Evolutionary conservation across 164 flowering plant species (phyloP), one percentile per base, ranked within the genome.

Genomic region (Akebia trifoliata): DNA sequence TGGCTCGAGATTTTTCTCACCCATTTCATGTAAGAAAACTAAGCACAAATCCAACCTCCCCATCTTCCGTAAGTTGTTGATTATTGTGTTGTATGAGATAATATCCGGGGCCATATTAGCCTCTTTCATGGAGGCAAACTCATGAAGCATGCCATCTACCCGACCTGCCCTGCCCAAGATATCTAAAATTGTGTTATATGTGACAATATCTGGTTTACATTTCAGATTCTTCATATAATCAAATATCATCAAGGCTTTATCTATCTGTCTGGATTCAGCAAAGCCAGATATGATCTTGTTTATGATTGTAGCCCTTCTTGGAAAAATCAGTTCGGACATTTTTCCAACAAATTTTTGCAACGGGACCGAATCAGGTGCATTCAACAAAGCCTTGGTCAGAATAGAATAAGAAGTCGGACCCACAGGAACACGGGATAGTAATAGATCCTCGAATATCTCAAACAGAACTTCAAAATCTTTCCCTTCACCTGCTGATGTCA

Each of bases 211-310:
- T 18, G 87, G 92, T 58, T 72, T 74, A 64, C 81, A 84, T 48
- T 74, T 70, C 60, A 73, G 49, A 68, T 56, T 59, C 70, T 78
- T 81, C 75, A 85, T 73, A 36, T 74, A 71, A 57, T 77, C 71
- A 70, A 81, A 87, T 45, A 93, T 75, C 63, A 78, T n/a, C 50
- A 93, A 59, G 26, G 95, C 86, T 60, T 81, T 85, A n/a, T 82
- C 87, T 43, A 60, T 48, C 68, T 81, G 84, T 59, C 85, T 62
- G 51, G 72, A 67, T 54, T 81, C 73, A 24, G 73, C 77, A 74
- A 93, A 83, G 30, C 82, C 86, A 71, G 18, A 73, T 50, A 93
- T 78, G 24, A 86, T 66, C 73, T 83, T 72, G 70, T 90, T 90
- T 11, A 87, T 17, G 49, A 81, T 68, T 17, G 56, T 61, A 1